Conservation (phyloP, 2,329 filamentous ascomycete genomes). For the Xylariaceae sp. region DNA sequence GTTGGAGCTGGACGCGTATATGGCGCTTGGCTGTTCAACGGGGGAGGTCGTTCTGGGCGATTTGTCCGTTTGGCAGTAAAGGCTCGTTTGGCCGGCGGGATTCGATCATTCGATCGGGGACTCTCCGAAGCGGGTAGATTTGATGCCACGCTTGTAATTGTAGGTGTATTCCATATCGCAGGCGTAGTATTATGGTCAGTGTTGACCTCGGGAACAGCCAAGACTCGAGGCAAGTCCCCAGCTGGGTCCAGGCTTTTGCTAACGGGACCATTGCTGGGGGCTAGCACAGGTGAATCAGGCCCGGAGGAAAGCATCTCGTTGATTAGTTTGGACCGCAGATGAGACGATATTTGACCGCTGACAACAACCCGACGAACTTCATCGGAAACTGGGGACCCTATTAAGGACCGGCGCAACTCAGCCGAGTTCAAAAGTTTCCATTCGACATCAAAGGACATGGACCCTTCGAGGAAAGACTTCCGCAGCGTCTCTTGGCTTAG, state of each 20-base stretch:
- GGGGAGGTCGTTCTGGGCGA: constrained; percentile 1
- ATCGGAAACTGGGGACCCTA: not conserved
- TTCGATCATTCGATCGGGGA: not conserved
- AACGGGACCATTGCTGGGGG: not conserved
- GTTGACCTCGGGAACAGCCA: no score
- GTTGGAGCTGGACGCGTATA: not conserved
- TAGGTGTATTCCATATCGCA: not conserved
- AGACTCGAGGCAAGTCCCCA: not conserved
- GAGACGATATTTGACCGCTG: not conserved
- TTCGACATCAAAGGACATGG: not conserved
- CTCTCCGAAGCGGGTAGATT: not conserved
- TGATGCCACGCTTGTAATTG: not conserved
- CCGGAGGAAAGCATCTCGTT: not conserved
- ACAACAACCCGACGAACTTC: not conserved
- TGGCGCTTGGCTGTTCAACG: not conserved
- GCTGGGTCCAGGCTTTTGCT: not conserved
- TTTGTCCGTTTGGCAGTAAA: constrained; percentile 7
- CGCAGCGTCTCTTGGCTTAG: not conserved
- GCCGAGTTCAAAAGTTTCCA: constrained; percentile 1
- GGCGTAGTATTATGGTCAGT: not conserved
- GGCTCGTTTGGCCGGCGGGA: not conserved
- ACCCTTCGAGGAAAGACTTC: not conserved
- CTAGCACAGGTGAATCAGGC: not conserved
- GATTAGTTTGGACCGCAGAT: not conserved
- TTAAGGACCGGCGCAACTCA: not conserved